Evolutionary conservation across 352 stramenopile species (phyloP).

Genomic region (Phytophthora constricta): DNA sequence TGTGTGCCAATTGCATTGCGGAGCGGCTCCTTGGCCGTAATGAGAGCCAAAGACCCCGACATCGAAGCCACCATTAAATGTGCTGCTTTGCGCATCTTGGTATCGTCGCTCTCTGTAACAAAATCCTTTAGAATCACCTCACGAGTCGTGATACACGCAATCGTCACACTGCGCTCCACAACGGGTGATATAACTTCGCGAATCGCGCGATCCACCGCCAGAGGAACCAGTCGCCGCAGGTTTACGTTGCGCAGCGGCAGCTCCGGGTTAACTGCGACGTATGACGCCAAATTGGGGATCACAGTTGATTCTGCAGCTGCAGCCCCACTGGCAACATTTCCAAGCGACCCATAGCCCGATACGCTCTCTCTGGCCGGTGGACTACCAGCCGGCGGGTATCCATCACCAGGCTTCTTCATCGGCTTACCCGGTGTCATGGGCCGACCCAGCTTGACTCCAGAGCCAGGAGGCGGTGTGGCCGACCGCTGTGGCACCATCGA

Average conservation of each 20-base stretch:
- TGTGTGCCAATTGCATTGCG: slow-evolving; percentile 98
- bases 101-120: slow-evolving; percentile 94
- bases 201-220: slow-evolving; percentile 98
- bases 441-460: slow-evolving; percentile 54
- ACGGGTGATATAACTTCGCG: slow-evolving; percentile 99
- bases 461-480: slow-evolving; percentile 62
- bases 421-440: slow-evolving; percentile 71
- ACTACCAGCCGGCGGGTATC: slow-evolving; percentile 62
- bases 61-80: slow-evolving; percentile 99
- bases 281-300: slow-evolving; percentile 98
- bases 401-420: slow-evolving; percentile 53
- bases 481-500: slow-evolving; percentile 44
- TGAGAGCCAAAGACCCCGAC: slow-evolving; percentile 96
- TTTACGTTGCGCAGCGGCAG: slow-evolving; percentile 94
- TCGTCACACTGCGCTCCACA: slow-evolving; percentile 98
- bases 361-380: slow-evolving; percentile 51
- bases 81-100: slow-evolving; percentile 97
- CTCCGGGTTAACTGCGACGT: slow-evolving; percentile 97
- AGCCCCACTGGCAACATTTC: slow-evolving; percentile 25
- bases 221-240: slow-evolving; percentile 94
- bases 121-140: slow-evolving; percentile 99
- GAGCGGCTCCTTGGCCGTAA: slow-evolving; percentile 98
- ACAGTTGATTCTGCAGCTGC: slow-evolving; percentile 92
- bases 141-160: slow-evolving; percentile 98
- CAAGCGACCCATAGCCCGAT: slow-evolving; percentile 36